Conservation (phyloP, 495 filamentous ascomycete species). For the Astrothelium macrocarpum region DNA sequence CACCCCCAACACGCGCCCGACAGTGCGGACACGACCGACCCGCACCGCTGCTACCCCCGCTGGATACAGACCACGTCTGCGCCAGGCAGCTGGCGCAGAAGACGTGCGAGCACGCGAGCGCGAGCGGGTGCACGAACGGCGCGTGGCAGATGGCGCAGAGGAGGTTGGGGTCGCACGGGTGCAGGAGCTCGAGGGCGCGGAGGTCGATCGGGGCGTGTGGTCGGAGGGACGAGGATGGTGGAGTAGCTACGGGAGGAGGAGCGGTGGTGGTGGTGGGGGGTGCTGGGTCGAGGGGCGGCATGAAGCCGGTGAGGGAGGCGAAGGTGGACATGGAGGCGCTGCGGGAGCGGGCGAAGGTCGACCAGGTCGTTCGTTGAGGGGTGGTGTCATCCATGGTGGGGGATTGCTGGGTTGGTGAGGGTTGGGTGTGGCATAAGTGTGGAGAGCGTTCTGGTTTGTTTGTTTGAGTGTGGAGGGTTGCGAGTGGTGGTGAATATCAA, state of each 20-base stretch:
- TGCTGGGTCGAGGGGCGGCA: background rate
- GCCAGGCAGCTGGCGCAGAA: constrained; percentile 69
- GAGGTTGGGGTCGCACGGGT: constrained; percentile 61
- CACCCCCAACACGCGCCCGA: constrained; percentile 22
- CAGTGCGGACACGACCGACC: constrained; percentile 32
- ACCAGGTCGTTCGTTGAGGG: background rate
- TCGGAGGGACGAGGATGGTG: constrained; percentile 13
- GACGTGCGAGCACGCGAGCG: constrained; percentile 61
- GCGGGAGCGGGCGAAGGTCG: background rate
- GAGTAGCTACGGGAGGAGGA: constrained; percentile 12
- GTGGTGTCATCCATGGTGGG: background rate
- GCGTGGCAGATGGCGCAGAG: constrained; percentile 77
- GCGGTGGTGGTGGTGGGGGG: constrained; percentile 14
- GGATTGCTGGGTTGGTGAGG: constrained; percentile 5
- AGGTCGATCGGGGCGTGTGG: constrained; percentile 45
- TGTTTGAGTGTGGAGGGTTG: too few relatives aligned
- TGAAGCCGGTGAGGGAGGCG: constrained; percentile 8
- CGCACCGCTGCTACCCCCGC: too few relatives aligned
- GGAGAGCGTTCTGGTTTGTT: too few relatives aligned
- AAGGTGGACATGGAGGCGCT: constrained; percentile 7
- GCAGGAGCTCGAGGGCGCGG: constrained; percentile 59
- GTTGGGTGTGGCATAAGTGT: background rate
- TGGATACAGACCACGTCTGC: constrained; percentile 24
- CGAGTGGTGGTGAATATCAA: too few relatives aligned
- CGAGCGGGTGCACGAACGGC: constrained; percentile 62